Conservation (phyloP, 2,329 filamentous ascomycete species). For the Neonectria ditissima region DNA sequence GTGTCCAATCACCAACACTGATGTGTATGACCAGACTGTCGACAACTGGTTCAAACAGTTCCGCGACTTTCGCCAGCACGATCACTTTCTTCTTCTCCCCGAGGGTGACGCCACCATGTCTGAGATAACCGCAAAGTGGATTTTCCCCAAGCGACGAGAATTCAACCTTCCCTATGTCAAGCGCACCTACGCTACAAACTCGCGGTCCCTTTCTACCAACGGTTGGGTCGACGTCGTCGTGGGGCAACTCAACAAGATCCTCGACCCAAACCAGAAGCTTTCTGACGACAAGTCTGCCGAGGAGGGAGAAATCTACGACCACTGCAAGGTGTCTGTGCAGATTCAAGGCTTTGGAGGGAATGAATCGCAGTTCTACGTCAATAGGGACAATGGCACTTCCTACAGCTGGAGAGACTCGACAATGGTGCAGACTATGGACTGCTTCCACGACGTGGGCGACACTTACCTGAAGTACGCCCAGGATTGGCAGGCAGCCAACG, state of each 20-base stretch:
- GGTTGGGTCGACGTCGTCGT: conserved; percentile 51
- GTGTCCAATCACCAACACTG: conserved; percentile 54
- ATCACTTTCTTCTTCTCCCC: no score
- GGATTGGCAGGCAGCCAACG: no score
- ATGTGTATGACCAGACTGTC: conserved; percentile 49
- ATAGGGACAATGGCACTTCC: no score
- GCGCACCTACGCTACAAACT: conserved; percentile 58
- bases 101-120: conserved; percentile 58
- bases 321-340: no score
- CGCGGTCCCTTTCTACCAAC: conserved; percentile 53
- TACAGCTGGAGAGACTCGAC: no score
- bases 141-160: conserved; percentile 59
- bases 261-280: conserved; percentile 31
- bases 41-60: conserved; percentile 56
- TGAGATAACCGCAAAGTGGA: conserved; percentile 57
- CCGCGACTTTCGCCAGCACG: conserved; percentile 48
- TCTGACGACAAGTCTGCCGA: no score
- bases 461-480: no score
- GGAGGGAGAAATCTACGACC: no score
- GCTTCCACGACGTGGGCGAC: no score
- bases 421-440: no score
- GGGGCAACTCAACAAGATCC: conserved; percentile 33
- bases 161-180: conserved; percentile 63
- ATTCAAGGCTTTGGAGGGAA: no score
- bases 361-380: no score